These are phyloP conservation scores for Penicillium sp. DNA, from an alignment of 2,329 filamentous ascomycete genomes.

Conservation along the genomic window DNA sequence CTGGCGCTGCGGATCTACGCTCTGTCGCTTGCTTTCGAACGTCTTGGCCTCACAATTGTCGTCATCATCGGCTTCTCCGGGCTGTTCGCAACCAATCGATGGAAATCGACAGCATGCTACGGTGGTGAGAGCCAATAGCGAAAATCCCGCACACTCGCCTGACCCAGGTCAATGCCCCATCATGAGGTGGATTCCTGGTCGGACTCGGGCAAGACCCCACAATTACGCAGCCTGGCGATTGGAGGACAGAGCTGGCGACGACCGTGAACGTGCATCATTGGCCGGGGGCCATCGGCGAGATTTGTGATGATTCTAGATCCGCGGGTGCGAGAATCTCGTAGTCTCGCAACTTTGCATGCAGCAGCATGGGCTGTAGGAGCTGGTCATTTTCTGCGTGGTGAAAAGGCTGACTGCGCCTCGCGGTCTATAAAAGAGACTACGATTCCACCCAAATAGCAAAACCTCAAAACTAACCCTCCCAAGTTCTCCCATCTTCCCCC, in stretches of 20 bases:
- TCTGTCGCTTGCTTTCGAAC: neutral
- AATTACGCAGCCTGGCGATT: slow-evolving; percentile 1
- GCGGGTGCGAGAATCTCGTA: neutral
- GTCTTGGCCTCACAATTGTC: neutral
- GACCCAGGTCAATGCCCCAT: neutral
- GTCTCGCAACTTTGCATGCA: slow-evolving; percentile 4
- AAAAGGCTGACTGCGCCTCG: neutral
- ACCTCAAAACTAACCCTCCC: neutral
- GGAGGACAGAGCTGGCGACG: neutral
- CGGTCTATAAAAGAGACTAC: slow-evolving; percentile 7
- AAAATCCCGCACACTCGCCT: slow-evolving; percentile 5
- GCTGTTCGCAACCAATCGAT: slow-evolving; percentile 5
- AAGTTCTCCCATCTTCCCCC: neutral
- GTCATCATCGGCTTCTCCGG: slow-evolving; percentile 11
- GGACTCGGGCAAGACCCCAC: neutral
- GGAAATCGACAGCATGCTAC: slow-evolving; percentile 3
- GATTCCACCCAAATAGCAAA: slow-evolving; percentile 2
- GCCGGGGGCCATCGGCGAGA: neutral
- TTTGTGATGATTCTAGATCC: neutral
- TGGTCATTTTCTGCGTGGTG: neutral
- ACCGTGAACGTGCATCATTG: neutral
- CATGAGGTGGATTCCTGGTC: neutral
- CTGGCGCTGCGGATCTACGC: slow-evolving; percentile 4
- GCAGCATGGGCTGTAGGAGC: slow-evolving; percentile 2
- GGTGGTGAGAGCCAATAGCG: slow-evolving; percentile 12